A percentile compares a stretch with the other conserved stretches of the same genome.
These are phyloP conservation scores for Trichoderma cornu-damae DNA, from an alignment of 2,329 filamentous ascomycete species.

Conservation along the genomic window DNA sequence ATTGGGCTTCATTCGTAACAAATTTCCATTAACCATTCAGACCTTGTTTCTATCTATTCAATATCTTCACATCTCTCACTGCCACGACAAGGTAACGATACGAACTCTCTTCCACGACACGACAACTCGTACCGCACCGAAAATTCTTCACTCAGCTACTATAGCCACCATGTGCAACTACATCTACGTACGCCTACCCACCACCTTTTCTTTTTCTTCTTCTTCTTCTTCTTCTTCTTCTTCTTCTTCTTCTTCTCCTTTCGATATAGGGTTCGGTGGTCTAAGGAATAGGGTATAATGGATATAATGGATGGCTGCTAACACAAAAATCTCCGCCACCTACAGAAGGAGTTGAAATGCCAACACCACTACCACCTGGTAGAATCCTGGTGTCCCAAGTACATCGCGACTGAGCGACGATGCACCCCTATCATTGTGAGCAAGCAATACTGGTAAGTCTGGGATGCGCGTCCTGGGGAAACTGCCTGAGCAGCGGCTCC, in stretches of 20 bases:
- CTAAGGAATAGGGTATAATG: too few relatives aligned
- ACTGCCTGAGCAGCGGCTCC: constrained; percentile 4
- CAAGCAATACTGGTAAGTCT: constrained; percentile 42
- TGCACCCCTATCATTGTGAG: constrained; percentile 41
- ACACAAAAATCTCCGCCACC: background rate
- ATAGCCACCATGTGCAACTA: constrained; percentile 45
- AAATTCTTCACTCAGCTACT: background rate
- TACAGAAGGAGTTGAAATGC: constrained; percentile 48
- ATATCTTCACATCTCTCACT: background rate
- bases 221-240: too few relatives aligned
- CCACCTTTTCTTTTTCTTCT: background rate
- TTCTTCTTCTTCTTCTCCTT: background rate
- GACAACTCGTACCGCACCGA: background rate
- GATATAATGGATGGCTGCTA: constrained; percentile 9
- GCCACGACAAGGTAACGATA: background rate
- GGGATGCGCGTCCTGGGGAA: background rate
- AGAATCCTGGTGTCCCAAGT: constrained; percentile 43
- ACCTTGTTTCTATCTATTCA: background rate
- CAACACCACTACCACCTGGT: constrained; percentile 47
- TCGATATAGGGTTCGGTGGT: background rate
- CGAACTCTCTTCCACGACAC: background rate
- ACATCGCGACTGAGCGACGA: constrained; percentile 41
- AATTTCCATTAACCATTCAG: background rate
- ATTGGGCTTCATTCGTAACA: constrained; percentile 15
- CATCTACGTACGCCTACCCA: constrained; percentile 39